Percentiles rank a stretch among this genome's conserved stretches.
phyloP scores from a whole-genome alignment of 2,329 filamentous ascomycete species.

The Fusarium multiceps region DNA sequence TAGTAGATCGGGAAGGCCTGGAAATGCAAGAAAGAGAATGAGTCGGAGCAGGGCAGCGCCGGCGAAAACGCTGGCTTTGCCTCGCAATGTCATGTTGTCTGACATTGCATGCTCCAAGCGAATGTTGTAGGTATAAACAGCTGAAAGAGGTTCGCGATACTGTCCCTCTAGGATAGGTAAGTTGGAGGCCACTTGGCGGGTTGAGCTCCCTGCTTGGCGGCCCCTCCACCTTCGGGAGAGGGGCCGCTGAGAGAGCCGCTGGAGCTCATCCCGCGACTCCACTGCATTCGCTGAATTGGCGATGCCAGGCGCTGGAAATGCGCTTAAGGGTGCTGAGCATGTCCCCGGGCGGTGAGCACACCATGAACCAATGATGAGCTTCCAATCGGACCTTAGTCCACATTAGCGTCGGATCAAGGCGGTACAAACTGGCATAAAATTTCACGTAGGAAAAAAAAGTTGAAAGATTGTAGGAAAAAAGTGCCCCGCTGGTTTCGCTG shows the following conservation, averaged over 20 bases:
- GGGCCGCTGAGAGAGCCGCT: constrained; percentile 39
- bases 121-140: constrained; percentile 39
- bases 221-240: constrained; percentile 38
- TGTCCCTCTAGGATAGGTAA: constrained; percentile 15
- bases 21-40: constrained; percentile 82
- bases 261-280: constrained; percentile 18
- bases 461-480: constrained; percentile 47
- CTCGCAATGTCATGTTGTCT: constrained; percentile 54
- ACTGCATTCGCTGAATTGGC: constrained; percentile 30
- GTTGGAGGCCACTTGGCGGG: constrained; percentile 49
- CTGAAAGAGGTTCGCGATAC: constrained; percentile 28
- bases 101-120: constrained; percentile 51
- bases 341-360: constrained; percentile 22
- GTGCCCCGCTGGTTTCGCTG: constrained; percentile 50
- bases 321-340: constrained; percentile 17
- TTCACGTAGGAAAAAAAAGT: constrained; percentile 48
- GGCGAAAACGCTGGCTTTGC: constrained; percentile 70
- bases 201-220: constrained; percentile 38
- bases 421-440: constrained; percentile 52
- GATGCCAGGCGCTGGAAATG: constrained; percentile 25
- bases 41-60: constrained; percentile 83
- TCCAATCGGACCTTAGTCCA: not conserved
- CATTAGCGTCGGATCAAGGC: constrained; percentile 32
- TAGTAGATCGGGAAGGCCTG: constrained; percentile 83
- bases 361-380: constrained; percentile 8